These are phyloP conservation scores for Plasmodium knowlesi DNA, from an alignment of 169 alveolate genomes.

Conservation along the genomic window DNA sequence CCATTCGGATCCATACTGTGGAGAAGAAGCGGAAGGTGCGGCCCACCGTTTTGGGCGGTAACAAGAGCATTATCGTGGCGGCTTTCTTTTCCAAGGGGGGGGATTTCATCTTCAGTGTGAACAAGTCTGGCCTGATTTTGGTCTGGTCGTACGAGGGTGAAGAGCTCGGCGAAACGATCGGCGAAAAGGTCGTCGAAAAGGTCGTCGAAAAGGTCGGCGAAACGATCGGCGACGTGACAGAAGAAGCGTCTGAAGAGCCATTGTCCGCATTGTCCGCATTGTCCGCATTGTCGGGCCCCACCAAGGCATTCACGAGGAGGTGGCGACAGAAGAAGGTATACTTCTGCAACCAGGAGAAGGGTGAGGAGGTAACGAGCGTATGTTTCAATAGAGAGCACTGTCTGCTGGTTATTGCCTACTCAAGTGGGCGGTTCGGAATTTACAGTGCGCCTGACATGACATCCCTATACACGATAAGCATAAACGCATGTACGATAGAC, in stretches of 20 bases:
- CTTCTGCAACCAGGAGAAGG: conserved; percentile 82
- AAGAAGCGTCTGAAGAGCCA: background rate
- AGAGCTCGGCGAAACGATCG: background rate
- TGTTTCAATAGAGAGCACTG: conserved; percentile 76
- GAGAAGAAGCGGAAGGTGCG: conserved; percentile 79
- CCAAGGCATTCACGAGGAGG: conserved; percentile 4
- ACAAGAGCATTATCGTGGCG: conserved; percentile 84
- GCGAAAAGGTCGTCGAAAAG: background rate
- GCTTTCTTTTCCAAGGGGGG: conserved; percentile 86
- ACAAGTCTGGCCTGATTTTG: conserved; percentile 88
- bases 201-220: background rate
- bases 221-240: background rate
- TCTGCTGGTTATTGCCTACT: conserved; percentile 81
- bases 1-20: conserved; percentile 88
- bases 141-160: conserved; percentile 80
- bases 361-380: conserved; percentile 77
- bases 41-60: conserved; percentile 86
- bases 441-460: conserved; percentile 79
- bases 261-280: no score
- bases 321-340: conserved; percentile 83
- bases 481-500: conserved; percentile 80
- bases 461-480: conserved; percentile 79
- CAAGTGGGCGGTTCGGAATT: conserved; percentile 83
- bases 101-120: conserved; percentile 85
- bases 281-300: background rate